These are phyloP conservation scores for Ascochyta viciae-villosae DNA, from an alignment of 2,329 filamentous ascomycete species.

Conservation along the genomic window DNA sequence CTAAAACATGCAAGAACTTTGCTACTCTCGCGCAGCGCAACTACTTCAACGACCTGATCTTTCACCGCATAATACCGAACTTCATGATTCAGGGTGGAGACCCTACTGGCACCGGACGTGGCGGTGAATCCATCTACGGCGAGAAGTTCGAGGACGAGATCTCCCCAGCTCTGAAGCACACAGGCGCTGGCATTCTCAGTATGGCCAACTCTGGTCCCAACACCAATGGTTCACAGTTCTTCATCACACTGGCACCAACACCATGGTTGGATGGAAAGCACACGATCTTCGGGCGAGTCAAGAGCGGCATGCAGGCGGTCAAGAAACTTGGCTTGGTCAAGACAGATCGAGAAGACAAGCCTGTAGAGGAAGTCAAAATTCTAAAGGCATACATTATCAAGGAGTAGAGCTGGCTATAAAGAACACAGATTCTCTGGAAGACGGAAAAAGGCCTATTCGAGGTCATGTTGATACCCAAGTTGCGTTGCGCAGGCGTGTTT, in stretches of 20 bases:
- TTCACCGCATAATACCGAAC: conserved; percentile 93
- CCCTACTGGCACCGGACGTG: conserved; percentile 90
- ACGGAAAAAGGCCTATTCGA: not conserved
- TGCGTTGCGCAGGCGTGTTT: not conserved
- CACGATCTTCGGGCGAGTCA: conserved; percentile 93
- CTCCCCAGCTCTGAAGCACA: conserved; percentile 78
- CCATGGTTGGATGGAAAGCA: conserved; percentile 98
- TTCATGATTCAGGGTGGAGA: conserved; percentile 98
- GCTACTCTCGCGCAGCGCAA: conserved; percentile 76
- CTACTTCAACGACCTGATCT: conserved; percentile 86
- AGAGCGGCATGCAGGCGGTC: conserved; percentile 80
- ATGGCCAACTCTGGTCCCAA: conserved; percentile 96
- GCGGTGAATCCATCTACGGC: conserved; percentile 88
- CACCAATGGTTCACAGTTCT: conserved; percentile 96
- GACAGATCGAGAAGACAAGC: conserved; percentile 81
- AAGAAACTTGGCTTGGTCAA: conserved; percentile 87
- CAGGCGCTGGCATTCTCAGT: conserved; percentile 88
- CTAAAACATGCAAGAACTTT: conserved; percentile 91
- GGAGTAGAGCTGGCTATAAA: conserved; percentile 49
- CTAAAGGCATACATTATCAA: conserved; percentile 74
- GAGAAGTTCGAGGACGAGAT: conserved; percentile 97
- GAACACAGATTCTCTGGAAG: not conserved
- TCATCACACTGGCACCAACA: conserved; percentile 90
- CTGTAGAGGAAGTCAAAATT: conserved; percentile 83
- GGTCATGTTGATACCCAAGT: not conserved